Conservation (phyloP, 169 alveolate species). For the Plasmodium chabaudi region DNA sequence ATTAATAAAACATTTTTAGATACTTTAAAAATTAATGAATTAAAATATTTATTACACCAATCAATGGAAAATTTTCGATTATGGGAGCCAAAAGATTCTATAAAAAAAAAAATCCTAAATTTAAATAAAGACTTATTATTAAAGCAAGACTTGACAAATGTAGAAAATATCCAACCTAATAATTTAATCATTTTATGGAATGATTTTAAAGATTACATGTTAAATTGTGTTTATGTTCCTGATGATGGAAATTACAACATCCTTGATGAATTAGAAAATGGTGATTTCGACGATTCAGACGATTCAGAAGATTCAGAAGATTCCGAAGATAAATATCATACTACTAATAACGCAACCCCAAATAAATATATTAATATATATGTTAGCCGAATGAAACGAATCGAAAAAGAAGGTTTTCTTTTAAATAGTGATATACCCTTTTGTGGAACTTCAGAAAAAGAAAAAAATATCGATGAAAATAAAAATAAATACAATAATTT, state of each 20-base stretch:
- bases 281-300: neutral
- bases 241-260: conserved; percentile 1
- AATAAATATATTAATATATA: conserved; percentile 3
- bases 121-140: conserved; percentile 47
- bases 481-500: conserved; percentile 2
- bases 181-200: conserved; percentile 73
- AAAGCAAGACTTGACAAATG: conserved; percentile 44
- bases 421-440: conserved; percentile 10
- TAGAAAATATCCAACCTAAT: conserved; percentile 17
- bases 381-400: conserved; percentile 20
- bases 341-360: neutral
- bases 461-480: conserved; percentile 37
- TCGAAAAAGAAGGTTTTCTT: conserved; percentile 54
- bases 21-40: conserved; percentile 41
- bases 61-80: conserved; percentile 76
- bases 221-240: conserved; percentile 40
- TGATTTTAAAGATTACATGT: conserved; percentile 72
- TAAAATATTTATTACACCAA: conserved; percentile 63
- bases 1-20: conserved; percentile 39
- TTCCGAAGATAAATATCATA: neutral
- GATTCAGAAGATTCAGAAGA: neutral
- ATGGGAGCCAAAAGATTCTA: conserved; percentile 68
- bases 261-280: conserved; percentile 14
- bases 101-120: conserved; percentile 58
- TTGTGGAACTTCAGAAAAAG: neutral